phyloP scores from a whole-genome alignment of 768 basidiomycete genomes.

The Xerocomellus amylosporus region DNA sequence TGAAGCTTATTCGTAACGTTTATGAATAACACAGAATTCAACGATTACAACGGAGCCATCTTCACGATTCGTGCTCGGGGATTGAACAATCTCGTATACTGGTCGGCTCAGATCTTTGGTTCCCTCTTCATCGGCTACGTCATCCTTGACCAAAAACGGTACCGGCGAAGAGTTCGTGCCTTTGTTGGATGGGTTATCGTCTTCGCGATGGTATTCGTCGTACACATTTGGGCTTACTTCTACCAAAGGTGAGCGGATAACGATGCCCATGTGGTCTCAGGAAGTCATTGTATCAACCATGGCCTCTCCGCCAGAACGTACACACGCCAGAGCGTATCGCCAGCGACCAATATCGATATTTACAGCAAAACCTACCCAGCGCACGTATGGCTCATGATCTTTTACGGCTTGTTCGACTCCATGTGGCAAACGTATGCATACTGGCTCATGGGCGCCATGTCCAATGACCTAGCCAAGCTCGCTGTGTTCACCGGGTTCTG shows the following conservation, averaged over 20 bases:
- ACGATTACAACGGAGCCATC: slow-evolving; percentile 71
- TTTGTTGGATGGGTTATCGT: slow-evolving; percentile 69
- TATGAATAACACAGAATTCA: slow-evolving; percentile 56
- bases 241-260: slow-evolving; percentile 59
- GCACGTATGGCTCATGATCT: slow-evolving; percentile 62
- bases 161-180: slow-evolving; percentile 66
- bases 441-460: slow-evolving; percentile 87
- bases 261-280: neutral
- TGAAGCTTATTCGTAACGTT: neutral
- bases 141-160: slow-evolving; percentile 56
- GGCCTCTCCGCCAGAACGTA: slow-evolving; percentile 35
- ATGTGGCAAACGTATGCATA: slow-evolving; percentile 86
- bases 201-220: slow-evolving; percentile 60
- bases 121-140: slow-evolving; percentile 65
- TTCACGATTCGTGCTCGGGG: slow-evolving; percentile 81
- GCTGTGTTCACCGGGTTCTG: slow-evolving; percentile 83
- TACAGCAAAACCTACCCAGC: slow-evolving; percentile 52
- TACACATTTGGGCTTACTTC: slow-evolving; percentile 77
- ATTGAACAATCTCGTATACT: slow-evolving; percentile 78
- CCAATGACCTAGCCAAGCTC: slow-evolving; percentile 74
- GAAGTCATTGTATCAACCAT: neutral
- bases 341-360: slow-evolving; percentile 52
- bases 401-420: slow-evolving; percentile 74
- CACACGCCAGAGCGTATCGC: slow-evolving; percentile 50
- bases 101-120: slow-evolving; percentile 74